phyloP scores from a whole-genome alignment of 2,329 filamentous ascomycete genomes.

The Alternaria rosae region DNA sequence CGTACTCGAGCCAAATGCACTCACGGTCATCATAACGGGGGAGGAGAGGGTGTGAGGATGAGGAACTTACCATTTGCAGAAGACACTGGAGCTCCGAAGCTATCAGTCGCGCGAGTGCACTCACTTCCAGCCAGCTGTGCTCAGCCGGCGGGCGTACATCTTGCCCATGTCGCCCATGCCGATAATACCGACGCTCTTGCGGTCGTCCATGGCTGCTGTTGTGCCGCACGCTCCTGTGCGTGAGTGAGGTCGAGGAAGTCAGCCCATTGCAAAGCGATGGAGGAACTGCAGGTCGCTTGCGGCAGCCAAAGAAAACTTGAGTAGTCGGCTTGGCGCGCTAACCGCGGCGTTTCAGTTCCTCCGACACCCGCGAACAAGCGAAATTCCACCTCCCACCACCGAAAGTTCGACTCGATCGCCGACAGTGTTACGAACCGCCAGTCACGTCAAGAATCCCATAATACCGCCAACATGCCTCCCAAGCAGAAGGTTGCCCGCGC shows the following conservation, averaged over 20 bases:
- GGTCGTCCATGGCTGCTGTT: slow-evolving; percentile 62
- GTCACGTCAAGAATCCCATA: slow-evolving; percentile 31
- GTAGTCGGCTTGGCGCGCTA: slow-evolving; percentile 21
- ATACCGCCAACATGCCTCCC: slow-evolving; percentile 74
- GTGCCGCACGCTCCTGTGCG: slow-evolving; percentile 29
- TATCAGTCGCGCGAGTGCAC: slow-evolving; percentile 38
- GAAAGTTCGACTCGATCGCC: slow-evolving; percentile 30
- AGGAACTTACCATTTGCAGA: slow-evolving; percentile 37
- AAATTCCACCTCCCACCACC: slow-evolving; percentile 20
- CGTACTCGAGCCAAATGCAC: slow-evolving; percentile 99
- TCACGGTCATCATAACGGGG: slow-evolving; percentile 92
- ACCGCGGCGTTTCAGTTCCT: slow-evolving; percentile 17
- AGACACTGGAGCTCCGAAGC: slow-evolving; percentile 9
- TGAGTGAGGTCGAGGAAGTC: slow-evolving; percentile 33
- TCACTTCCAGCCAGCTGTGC: slow-evolving; percentile 97
- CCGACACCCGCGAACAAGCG: slow-evolving; percentile 28
- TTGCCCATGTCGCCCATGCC: slow-evolving; percentile 99
- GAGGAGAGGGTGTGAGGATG: slow-evolving; percentile 16
- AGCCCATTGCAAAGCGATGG: slow-evolving; percentile 36
- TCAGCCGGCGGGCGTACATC: slow-evolving; percentile 93
- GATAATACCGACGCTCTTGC: slow-evolving; percentile 87
- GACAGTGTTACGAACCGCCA: slow-evolving; percentile 38
- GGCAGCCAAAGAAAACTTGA: slow-evolving; percentile 30
- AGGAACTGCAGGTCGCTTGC: slow-evolving; percentile 15
- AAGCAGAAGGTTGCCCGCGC: slow-evolving; percentile 82